Conservation (phyloP, 768 basidiomycete genomes). For the Rhizopogon vesiculosus region DNA sequence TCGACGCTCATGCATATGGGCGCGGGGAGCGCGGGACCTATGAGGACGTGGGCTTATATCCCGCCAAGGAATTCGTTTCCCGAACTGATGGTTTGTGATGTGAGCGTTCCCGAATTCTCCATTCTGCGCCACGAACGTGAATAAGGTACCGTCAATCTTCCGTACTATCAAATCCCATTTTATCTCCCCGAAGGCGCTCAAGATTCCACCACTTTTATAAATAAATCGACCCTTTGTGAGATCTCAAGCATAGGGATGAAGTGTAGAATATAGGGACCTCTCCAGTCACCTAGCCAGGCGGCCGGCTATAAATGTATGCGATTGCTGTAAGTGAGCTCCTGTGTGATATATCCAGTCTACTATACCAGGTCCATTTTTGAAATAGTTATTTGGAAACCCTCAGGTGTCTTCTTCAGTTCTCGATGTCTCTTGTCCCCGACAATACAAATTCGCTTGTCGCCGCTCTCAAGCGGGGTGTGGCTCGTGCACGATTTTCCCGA, state of each 20-base stretch:
- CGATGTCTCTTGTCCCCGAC: not conserved
- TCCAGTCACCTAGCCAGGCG: too few relatives aligned
- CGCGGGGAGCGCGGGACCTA: slow-evolving; percentile 2
- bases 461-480: not conserved
- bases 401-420: not conserved
- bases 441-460: not conserved
- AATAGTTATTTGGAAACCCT: not conserved
- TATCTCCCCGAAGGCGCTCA: not conserved
- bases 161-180: not conserved
- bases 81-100: not conserved
- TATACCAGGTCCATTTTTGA: not conserved
- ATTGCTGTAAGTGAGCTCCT: not conserved
- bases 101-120: not conserved
- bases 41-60: slow-evolving; percentile 2
- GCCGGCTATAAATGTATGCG: too few relatives aligned
- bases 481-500: not conserved
- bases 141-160: slow-evolving; percentile 6
- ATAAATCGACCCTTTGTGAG: slow-evolving; percentile 1
- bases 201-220: not conserved
- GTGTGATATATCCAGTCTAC: not conserved
- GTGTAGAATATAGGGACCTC: too few relatives aligned
- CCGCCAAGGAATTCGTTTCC: not conserved
- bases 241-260: not conserved
- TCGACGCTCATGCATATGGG: slow-evolving; percentile 6
- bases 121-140: slow-evolving; percentile 1